Base-by-base conservation (phyloP, 371 early-diverging fungal species). In the Sporodiniella umbellata region DNA sequence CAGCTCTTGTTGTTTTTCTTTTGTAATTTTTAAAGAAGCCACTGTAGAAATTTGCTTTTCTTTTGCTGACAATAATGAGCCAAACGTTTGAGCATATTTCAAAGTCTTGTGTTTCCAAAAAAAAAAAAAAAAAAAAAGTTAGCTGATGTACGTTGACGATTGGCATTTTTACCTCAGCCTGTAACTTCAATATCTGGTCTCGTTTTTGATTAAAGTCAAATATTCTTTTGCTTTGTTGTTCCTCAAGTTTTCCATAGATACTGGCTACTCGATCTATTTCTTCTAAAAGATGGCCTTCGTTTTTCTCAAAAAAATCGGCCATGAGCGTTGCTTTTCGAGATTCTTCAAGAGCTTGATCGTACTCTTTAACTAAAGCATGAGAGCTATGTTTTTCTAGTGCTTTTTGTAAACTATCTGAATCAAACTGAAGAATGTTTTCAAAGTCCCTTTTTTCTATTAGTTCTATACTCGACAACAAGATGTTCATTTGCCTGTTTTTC, bases 1-100 rank as follows among this genome's bases (percentile, higher is more conserved):
- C 59, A 85, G 83, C 40, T 88, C 92, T 56, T 90, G 65, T 63
- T 92, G 93, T 73, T 87, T 90, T 47, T 89, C 87, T 21, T 83
- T 84, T 65, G 91, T 90, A 28, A 73, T 71, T 48, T 82, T 84
- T 51, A 90, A 66, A 4, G 89, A 85, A 28, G 81, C 76, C 15
- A 79, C 80, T 48, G 83, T 72, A 51, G 83, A 70, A 26, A 79
- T 75, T 43, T 78, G 71, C 8, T 86, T 79, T 43, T 85, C 88
- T 42, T 75, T 84, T 26, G 88, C 84, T 60, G 88, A 84, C 53
- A 81, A 75, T 35, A 90, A 62, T 45, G 76, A 73, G 14, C 70
- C 69, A 54, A 84, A 87, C 46, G 88, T 87, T 49, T 89, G 88
- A 23, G 82, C 84, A 47, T 79, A 78, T 72, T 86, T 88, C 25